Base-by-base conservation (phyloP, 1,284 basidiomycete genomes). In the Rhodotorula sp. region DNA sequence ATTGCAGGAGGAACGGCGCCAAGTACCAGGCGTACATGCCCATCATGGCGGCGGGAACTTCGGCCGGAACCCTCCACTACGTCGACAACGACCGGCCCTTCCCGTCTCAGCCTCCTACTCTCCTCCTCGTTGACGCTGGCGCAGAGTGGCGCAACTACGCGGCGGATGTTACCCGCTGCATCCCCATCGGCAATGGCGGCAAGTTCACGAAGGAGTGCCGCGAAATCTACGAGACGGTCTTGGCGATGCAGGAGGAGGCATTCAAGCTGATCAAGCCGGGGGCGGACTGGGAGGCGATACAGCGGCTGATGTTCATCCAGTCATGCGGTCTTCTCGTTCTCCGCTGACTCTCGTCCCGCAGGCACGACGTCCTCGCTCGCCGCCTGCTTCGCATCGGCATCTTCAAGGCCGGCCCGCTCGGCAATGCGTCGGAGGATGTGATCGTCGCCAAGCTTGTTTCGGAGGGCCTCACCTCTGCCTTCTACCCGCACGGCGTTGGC, bases 401-500 rank as follows among this genome's bases (percentile, higher is more conserved):
- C 77, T 92, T 95, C 84, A 51, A 69, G 11, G 58, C 55, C 17
- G 64, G 47, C 2, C 36, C 54, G 20, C 82, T 83, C 27, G 76
- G 76, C 17, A 24, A 20, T 22, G 74, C 86, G 71, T 82, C 85
- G 2, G 86, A 87, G 72, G 86, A 89, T 67, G 86, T 68, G 10
- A 39, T 64, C 13, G 74, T 77, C 47, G 39, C 49, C 2, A 66
- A 85, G 15, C 87, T 95, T 63, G 82, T 94, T 10, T 85, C 85
- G 32, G 88, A 87, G 5, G 92, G 92, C 0, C 81, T 91, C 53
- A 88, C 88, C 68, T 83, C 87, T 1, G 90, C 90, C 0, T 95
- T 95, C 84, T 94, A 91, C 84, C 92, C 92, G 17, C 93, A 95
- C 77, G 93, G 92, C 11, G 83, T 95, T 10, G 83, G 92, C 2